Base-by-base conservation (phyloP, 2,329 filamentous ascomycete species). In the Arthrobotrys megalospora region DNA sequence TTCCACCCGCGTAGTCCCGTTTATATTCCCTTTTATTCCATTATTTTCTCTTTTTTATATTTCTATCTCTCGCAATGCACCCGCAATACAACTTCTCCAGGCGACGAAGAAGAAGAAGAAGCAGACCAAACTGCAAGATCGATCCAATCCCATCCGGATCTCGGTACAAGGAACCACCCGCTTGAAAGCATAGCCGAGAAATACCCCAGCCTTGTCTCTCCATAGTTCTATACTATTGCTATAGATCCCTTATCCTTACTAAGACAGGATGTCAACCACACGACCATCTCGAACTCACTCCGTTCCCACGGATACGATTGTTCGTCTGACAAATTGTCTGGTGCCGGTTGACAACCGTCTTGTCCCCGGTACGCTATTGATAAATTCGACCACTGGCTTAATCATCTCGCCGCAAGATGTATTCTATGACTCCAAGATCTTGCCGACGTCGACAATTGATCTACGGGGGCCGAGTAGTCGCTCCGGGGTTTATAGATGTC, bases 321-420 rank as follows among this genome's bases (percentile, higher is more conserved):
- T 92, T 83, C 96, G 95, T 84, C 92, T 97, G 84, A 96, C 93
- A 82, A 97, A 97, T 85, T 97, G 94, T 83, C 90, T 91, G 63
- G 86, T 97, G 28, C 87, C 95, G 76, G 90, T 89, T 82, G 90
- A 89, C 81, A 88, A 91, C 80, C 83, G 87, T 19, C 87, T 97
- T 28, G 88, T 96, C 52, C 85, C 89, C 52, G 90, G 92, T 80
- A 94, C 97, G 83, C 88, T 97, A n/a, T 97, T 93, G 93, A 90
- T 97, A 78, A 94, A 92, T 84, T 92, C 93, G 0, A 83, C 87
- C 14, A 93, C 91, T 0, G 94, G 94, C 80, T 94, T 93, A 84
- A 93, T 97, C 82, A 87, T 97, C 58, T 88, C 90, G 81, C 93
- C 88, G 82, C 90, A 91, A 82, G 86, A 88, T 43, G 86, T 87